A percentile compares a stretch with the other conserved stretches of the same genome.
Conservation (phyloP, 2,329 filamentous ascomycete species). For the Aspergillus hiratsukae region DNA sequence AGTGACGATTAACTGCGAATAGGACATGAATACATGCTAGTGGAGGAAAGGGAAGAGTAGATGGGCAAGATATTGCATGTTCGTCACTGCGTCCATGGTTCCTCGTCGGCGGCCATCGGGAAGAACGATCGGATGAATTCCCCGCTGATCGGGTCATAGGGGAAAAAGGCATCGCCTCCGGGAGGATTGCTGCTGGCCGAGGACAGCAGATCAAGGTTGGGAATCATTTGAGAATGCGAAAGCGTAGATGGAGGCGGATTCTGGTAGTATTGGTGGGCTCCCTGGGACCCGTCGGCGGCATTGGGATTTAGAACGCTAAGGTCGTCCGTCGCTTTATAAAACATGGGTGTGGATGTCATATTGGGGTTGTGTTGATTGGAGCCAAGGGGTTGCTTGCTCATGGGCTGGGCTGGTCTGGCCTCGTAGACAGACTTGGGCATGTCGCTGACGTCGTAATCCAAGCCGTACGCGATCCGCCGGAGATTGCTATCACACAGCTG, state of each 20-base stretch:
- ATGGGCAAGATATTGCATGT: neutral
- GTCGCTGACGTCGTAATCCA: conserved; percentile 34
- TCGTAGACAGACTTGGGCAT: conserved; percentile 25
- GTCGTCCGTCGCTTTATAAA: neutral
- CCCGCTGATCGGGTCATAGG: conserved; percentile 36
- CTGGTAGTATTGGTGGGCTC: neutral
- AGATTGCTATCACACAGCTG: conserved; percentile 36
- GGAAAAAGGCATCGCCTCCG: conserved; percentile 29
- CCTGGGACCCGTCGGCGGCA: neutral
- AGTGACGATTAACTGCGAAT: neutral
- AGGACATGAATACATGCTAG: neutral
- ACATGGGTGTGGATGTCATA: neutral
- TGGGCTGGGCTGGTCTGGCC: conserved; percentile 2
- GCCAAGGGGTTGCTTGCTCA: conserved; percentile 9
- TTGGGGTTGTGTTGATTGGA: neutral
- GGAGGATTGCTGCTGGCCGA: conserved; percentile 1
- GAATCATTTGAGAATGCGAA: neutral
- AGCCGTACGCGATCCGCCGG: conserved; percentile 30
- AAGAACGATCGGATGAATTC: conserved; percentile 40
- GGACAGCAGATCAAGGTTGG: conserved; percentile 9
- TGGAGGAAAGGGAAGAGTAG: neutral
- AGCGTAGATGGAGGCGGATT: neutral
- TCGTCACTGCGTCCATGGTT: conserved; percentile 19
- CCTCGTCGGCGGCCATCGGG: conserved; percentile 24
- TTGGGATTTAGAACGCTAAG: neutral